phyloP scores from a whole-genome alignment of 1,139 yeast species.

The Yamadazyma diddensiae region DNA sequence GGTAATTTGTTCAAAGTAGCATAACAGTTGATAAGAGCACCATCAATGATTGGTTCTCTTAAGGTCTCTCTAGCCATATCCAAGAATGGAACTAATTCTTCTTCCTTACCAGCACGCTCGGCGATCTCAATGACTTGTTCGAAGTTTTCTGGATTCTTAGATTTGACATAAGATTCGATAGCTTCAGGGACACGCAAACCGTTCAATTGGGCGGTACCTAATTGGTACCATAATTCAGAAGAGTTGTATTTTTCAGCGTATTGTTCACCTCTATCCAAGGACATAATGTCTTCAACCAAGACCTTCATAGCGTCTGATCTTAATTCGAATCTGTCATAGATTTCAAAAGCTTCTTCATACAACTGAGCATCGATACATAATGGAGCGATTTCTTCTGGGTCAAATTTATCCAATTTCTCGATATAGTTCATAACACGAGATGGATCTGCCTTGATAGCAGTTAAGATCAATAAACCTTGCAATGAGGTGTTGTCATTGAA shows the following conservation, averaged over 20 bases:
- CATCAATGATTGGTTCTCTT: slow-evolving; percentile 91
- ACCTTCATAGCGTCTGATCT: slow-evolving; percentile 83
- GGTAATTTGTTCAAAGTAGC: slow-evolving; percentile 73
- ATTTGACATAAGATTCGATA: slow-evolving; percentile 82
- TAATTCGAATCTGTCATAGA: slow-evolving; percentile 81
- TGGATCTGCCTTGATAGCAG: slow-evolving; percentile 94
- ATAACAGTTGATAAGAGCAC: slow-evolving; percentile 82
- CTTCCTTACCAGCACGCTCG: slow-evolving; percentile 94
- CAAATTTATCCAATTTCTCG: slow-evolving; percentile 87
- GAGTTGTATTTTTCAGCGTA: slow-evolving; percentile 88
- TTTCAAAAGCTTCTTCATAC: slow-evolving; percentile 92
- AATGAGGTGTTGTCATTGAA: slow-evolving; percentile 92
- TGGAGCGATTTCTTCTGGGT: slow-evolving; percentile 91
- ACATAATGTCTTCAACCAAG: slow-evolving; percentile 87
- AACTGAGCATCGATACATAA: slow-evolving; percentile 86
- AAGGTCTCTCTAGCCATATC: slow-evolving; percentile 91
- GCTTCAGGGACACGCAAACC: slow-evolving; percentile 94
- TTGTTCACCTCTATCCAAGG: slow-evolving; percentile 90
- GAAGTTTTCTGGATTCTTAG: slow-evolving; percentile 87
- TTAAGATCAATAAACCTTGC: slow-evolving; percentile 87
- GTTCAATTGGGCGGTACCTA: slow-evolving; percentile 94
- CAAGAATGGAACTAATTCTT: slow-evolving; percentile 83
- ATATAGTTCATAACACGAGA: slow-evolving; percentile 79
- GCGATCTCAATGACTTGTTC: slow-evolving; percentile 93
- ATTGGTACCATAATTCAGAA: slow-evolving; percentile 89